Evolutionary conservation across 2,329 filamentous ascomycete species (phyloP).

Genomic region (Aspergillus pseudoviridinutans): DNA sequence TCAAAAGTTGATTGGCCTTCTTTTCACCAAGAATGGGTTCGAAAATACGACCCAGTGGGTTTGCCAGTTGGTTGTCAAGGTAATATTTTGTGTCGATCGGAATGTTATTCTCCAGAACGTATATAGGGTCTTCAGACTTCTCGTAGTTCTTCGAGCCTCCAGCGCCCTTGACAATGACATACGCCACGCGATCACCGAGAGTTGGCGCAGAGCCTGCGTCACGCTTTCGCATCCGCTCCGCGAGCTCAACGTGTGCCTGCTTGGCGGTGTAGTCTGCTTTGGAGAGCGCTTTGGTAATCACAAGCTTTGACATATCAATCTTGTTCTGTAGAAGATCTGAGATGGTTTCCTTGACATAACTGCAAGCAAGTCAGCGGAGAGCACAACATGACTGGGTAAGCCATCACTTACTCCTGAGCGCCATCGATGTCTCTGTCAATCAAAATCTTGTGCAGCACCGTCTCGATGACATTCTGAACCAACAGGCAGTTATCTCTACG

Average conservation of each 20-base stretch:
- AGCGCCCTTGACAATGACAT: constrained; percentile 93
- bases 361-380: constrained; percentile 44
- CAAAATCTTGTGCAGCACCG: constrained; percentile 88
- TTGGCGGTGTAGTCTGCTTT: constrained; percentile 88
- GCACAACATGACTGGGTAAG: not conserved
- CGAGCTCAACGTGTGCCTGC: constrained; percentile 93
- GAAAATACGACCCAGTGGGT: constrained; percentile 91
- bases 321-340: constrained; percentile 95
- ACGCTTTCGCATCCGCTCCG: constrained; percentile 93
- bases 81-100: constrained; percentile 99
- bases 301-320: constrained; percentile 97
- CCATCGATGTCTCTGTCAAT: constrained; percentile 88
- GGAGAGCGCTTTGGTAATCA: constrained; percentile 94
- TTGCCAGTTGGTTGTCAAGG: constrained; percentile 95
- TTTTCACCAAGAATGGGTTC: constrained; percentile 95
- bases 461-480: constrained; percentile 96
- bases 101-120: constrained; percentile 93
- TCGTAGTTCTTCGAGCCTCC: constrained; percentile 93
- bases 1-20: constrained; percentile 79
- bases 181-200: constrained; percentile 92
- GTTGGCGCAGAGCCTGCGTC: constrained; percentile 90
- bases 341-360: constrained; percentile 95
- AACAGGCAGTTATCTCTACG: constrained; percentile 92
- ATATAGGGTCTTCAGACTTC: constrained; percentile 94
- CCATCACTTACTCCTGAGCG: constrained; percentile 76